Base-by-base conservation (phyloP, 179 eudicot species). In the Dionaea muscipula region DNA sequence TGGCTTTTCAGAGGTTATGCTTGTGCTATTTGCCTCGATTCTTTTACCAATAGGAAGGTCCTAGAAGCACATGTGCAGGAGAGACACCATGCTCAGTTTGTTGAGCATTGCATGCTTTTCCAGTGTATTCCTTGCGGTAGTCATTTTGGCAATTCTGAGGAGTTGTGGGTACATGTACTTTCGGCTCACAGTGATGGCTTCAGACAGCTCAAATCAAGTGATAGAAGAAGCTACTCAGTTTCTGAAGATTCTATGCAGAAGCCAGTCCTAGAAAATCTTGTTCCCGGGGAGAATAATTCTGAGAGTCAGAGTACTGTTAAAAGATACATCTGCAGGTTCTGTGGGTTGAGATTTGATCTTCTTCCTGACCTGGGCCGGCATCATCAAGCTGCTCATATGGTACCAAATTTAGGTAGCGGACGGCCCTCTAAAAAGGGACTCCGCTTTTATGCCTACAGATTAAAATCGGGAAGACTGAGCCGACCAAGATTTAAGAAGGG, bases 281-380 rank as follows among this genome's bases (percentile, higher is more conserved):
- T 53, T 24, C 38, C 69, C 38, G 37, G 61, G n/a, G 84, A 78
- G 66, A 68, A 62, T 24, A 75, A 56, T 60, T 60, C 71, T 27
- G 82, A 72, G 55, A 72, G 56, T 38, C 78, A 75, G 65, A 68
- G 67, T 44, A 75, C 72, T 27, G 61, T 63, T 37, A 64, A 78
- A 40, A 84, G 69, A 66, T 91, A 55, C 65, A 72, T 79, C 49
- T 91, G 99, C 72, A 79, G 77, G 68, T 79, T 82, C 68, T 91
- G 99, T 70, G 94, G 96, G 47, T 68, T 87, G 66, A 91, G 71
- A 62, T 91, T 91, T 57, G 96, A 91, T 78, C 81, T 87, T 63
- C 75, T 91, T 14, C 99, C 99, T 40, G 99, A 91, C 65, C 84
- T 91, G 54, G 99, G 99, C n/a, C 91, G 96, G 35, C 99, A 91